These are phyloP conservation scores for Aspergillus olivimuriae DNA, from an alignment of 495 filamentous ascomycete genomes.

Conservation along the genomic window DNA sequence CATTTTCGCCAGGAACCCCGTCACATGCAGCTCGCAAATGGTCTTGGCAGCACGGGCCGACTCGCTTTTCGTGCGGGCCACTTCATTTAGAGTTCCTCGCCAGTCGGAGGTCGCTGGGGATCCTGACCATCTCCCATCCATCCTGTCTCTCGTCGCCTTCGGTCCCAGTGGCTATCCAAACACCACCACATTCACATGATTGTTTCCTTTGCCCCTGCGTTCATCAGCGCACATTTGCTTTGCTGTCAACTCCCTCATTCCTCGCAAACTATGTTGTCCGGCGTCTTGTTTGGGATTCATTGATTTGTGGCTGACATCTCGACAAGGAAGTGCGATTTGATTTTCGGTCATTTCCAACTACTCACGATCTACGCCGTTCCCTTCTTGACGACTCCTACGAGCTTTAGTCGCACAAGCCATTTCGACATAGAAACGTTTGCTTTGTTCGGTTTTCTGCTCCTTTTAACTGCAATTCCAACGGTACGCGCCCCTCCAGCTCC, in stretches of 20 bases:
- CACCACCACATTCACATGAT: too few species aligned
- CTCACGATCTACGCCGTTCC: conserved; percentile 34
- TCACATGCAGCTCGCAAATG: not conserved
- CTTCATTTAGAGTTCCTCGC: too few species aligned
- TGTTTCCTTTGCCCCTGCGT: not conserved
- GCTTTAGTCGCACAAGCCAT: conserved; percentile 31
- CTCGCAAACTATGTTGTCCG: not conserved
- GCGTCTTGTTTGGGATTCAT: not conserved
- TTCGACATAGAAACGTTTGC: conserved; percentile 24
- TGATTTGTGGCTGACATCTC: not conserved
- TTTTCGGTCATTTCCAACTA: conserved; percentile 27
- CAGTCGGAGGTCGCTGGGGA: too few species aligned
- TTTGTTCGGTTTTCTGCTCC: conserved; percentile 16
- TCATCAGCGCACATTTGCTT: not conserved
- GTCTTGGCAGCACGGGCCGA: not conserved
- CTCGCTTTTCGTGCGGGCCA: too few species aligned
- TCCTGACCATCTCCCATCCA: not conserved
- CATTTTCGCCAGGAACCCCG: not conserved
- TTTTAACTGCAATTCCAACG: conserved; percentile 14
- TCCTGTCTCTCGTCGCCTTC: not conserved
- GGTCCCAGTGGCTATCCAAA: too few species aligned
- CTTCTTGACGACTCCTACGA: conserved; percentile 40
- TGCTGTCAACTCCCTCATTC: not conserved
- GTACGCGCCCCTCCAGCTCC: conserved; percentile 7
- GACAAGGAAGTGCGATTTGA: conserved; percentile 14